Percentiles rank a stretch among this genome's conserved stretches.
Evolutionary conservation across 768 basidiomycete genomes (phyloP).

Genomic region (Rhizopogon roseolus): DNA sequence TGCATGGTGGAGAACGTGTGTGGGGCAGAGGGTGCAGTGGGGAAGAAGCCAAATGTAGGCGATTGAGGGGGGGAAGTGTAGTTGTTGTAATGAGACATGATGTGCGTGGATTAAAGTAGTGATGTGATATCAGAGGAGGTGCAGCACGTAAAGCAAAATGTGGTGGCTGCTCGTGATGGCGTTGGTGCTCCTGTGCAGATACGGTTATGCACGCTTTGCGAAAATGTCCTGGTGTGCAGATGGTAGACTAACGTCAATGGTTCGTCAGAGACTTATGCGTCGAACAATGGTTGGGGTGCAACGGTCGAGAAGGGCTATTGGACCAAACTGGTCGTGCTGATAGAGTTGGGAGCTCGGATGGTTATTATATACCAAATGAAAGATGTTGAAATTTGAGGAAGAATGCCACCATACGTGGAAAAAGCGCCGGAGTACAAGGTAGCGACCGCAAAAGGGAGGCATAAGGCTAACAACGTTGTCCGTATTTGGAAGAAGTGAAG

Average conservation of each 20-base stretch:
- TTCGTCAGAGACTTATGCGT: neutral
- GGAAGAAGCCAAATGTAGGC: slow-evolving; percentile 58
- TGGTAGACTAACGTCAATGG: neutral
- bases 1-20: slow-evolving; percentile 54
- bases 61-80: slow-evolving; percentile 43
- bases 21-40: slow-evolving; percentile 46
- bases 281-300: slow-evolving; percentile 6
- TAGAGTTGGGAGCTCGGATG: slow-evolving; percentile 4
- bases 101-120: slow-evolving; percentile 2
- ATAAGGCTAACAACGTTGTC: slow-evolving; percentile 9
- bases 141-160: neutral
- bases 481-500: slow-evolving; percentile 10
- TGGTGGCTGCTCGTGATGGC: slow-evolving; percentile 1
- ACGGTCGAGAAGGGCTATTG: neutral
- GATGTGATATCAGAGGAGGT: slow-evolving; percentile 1
- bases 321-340: slow-evolving; percentile 3
- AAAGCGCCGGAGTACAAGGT: slow-evolving; percentile 20
- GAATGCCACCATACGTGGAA: neutral
- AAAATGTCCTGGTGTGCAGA: slow-evolving; percentile 4
- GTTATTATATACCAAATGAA: slow-evolving; percentile 21
- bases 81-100: slow-evolving; percentile 39
- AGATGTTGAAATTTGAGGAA: slow-evolving; percentile 6
- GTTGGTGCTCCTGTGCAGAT: neutral
- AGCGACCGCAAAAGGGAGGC: slow-evolving; percentile 16
- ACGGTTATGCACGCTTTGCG: neutral